Base-by-base conservation (phyloP, 805 yeast genomes). In the Tanozyma kutaoensis region DNA sequence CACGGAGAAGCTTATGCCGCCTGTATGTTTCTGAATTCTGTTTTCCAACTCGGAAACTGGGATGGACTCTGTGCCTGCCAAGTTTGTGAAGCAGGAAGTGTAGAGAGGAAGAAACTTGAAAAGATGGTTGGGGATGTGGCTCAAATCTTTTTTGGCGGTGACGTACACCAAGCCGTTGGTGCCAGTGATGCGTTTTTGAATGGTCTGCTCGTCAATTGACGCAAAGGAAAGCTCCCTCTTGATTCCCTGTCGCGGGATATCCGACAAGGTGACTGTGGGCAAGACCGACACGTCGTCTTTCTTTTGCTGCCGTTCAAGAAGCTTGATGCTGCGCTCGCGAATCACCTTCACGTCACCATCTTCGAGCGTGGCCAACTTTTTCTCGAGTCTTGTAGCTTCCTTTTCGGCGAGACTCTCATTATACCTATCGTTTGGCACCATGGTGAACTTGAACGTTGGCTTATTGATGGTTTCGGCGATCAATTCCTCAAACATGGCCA, bases 121-220 rank as follows among this genome's bases (percentile, higher is more conserved):
- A 25, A 80, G 57, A 5, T 72, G 70, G 3, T 52, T 37, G 9
- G 93, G 88, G 5, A 88, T 44, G 14, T 55, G 46, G 7, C 68
- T 52, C 16, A 88, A 47, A 23, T 72, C 62, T 33, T 77, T 76
- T 20, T 72, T 50, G n/a, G 80, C 76, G 24, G 76, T 64, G 34
- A 76, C 60, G 45, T 88, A 91, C 0, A 86, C 67, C 24, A 91
- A 55, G 1, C 95, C 96, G 44, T 82, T 82, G 2, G 93, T 73
- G 34, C 70, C 76, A 1, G 76, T 70, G n/a, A 66, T 46, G 35
- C 81, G 57, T 39, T 63, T 62, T 37, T 60, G 57, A 36, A 54
- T 31, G 21, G 39, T 42, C 34, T 51, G 23, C 2, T 62, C 55
- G n/a, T 40, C 37, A 12, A 45, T 45, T 3, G 42, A 36, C 28